Evolutionary conservation across 192 early-diverging fungal genomes (phyloP), one percentile per base, ranked within the genome.

Genomic region (Phycomyces nitens): DNA sequence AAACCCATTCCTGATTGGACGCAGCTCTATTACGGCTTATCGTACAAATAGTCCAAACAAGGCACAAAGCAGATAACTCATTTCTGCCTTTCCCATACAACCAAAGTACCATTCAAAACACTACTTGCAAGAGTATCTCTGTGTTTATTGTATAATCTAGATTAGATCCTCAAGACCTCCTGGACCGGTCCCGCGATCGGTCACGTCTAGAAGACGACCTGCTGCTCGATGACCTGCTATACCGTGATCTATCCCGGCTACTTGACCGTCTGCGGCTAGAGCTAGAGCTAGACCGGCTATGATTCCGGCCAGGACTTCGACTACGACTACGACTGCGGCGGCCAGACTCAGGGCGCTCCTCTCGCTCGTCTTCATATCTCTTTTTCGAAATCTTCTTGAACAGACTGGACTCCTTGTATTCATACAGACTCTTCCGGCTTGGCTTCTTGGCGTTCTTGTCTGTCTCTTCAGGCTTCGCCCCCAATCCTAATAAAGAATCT

Each of bases 401-500:
- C 50, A 75, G 41, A 42, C 53, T 75, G 1, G 62, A 44, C 12
- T 75, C 73, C 24, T 66, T 66, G 40, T 56, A 63, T 50, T 70
- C 43, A 49, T 69, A 75, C 16, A 55, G 62, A 1, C 22, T 43
- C 2, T 50, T 23, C 27, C 53, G 52, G 14, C 53, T 22, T 27
- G 65, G 26, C 15, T 47, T 20, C 38, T 79, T 82, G 20, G 75
- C 64, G 26, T 80, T 77, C 34, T 77, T 73, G 18, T 79, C 76
- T 10, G 78, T 65, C 26, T 78, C 70, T 52, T 80, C 77, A 10
- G 89, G 83, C 62, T 88, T 88, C 1, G 94, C 94, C 24, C 94
- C 94, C n/a, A 96, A 68, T 1, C 94, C 94, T 5, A 96, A 73
- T 12, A 93, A 62, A 41, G 84, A 81, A 15, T 91, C 89, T 67